Conservation (phyloP, 2,329 filamentous ascomycete genomes). For the Monosporascus sp. region DNA sequence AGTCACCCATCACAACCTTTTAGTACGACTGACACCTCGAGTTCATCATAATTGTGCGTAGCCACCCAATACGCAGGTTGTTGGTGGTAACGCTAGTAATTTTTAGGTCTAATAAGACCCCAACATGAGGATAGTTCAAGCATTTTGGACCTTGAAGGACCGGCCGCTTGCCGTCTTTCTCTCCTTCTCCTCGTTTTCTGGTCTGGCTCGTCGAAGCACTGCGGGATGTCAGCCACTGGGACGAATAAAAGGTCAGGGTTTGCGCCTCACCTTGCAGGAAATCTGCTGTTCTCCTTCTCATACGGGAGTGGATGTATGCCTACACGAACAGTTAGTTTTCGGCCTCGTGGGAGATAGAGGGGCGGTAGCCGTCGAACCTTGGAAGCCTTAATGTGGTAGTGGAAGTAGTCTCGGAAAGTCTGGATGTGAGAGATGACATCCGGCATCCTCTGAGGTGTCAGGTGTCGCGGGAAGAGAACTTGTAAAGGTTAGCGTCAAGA, state of each 20-base stretch:
- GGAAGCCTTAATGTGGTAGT: constrained; percentile 99
- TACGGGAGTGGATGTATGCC: constrained; percentile 97
- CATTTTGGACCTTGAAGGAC: constrained; percentile 63
- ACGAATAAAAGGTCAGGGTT: neutral
- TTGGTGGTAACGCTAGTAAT: neutral
- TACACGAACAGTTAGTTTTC: constrained; percentile 23
- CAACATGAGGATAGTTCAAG: constrained; percentile 3
- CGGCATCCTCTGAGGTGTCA: constrained; percentile 83
- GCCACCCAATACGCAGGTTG: neutral
- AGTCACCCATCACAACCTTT: too few relatives aligned
- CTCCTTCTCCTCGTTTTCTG: constrained; percentile 95
- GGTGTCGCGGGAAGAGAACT: constrained; percentile 94
- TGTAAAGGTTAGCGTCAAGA: neutral
- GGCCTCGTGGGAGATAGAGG: neutral
- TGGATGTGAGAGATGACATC: constrained; percentile 99
- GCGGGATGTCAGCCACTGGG: neutral
- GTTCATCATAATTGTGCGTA: neutral
- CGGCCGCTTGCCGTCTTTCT: constrained; percentile 95
- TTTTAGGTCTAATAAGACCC: neutral
- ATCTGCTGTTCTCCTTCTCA: constrained; percentile 95
- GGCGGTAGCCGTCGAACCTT: constrained; percentile 52
- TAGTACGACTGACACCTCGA: neutral
- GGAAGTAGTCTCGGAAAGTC: constrained; percentile 99
- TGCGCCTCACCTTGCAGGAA: constrained; percentile 82
- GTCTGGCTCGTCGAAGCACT: constrained; percentile 94